These are phyloP conservation scores for Entomortierella parvispora DNA, from an alignment of 192 early-diverging fungal species.

Conservation along the genomic window DNA sequence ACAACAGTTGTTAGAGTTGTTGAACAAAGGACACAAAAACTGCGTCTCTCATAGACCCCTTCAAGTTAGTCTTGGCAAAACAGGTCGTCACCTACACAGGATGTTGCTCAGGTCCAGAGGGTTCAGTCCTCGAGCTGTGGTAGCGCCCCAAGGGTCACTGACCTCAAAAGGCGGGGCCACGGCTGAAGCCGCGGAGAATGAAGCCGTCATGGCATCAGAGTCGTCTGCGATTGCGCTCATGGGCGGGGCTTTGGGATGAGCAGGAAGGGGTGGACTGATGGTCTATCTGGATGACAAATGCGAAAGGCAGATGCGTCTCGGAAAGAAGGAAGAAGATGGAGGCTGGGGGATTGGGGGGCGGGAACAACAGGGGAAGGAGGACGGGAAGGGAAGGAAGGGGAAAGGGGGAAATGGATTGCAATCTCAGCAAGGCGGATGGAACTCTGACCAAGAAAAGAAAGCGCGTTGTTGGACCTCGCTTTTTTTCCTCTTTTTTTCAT, in stretches of 20 bases:
- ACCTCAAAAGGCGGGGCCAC: conserved; percentile 34
- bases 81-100: conserved; percentile 44
- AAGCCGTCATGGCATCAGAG: conserved; percentile 45
- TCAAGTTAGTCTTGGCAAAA: too few species aligned
- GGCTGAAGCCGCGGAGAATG: conserved; percentile 15
- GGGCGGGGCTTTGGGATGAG: background rate
- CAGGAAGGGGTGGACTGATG: background rate
- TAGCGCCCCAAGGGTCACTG: conserved; percentile 44
- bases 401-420: too few species aligned
- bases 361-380: background rate
- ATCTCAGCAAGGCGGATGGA: too few species aligned
- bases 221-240: conserved; percentile 30
- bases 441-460: too few species aligned
- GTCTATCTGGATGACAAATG: background rate
- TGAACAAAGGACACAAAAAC: too few species aligned
- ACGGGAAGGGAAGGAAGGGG: background rate
- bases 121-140: conserved; percentile 30
- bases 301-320: background rate
- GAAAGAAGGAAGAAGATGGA: background rate
- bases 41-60: too few species aligned
- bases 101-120: conserved; percentile 40
- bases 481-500: too few species aligned
- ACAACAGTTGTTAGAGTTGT: too few species aligned
- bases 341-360: background rate
- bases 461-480: too few species aligned